These are phyloP conservation scores for Naganishia albida DNA, from an alignment of 1,284 basidiomycete species.

Conservation along the genomic window DNA sequence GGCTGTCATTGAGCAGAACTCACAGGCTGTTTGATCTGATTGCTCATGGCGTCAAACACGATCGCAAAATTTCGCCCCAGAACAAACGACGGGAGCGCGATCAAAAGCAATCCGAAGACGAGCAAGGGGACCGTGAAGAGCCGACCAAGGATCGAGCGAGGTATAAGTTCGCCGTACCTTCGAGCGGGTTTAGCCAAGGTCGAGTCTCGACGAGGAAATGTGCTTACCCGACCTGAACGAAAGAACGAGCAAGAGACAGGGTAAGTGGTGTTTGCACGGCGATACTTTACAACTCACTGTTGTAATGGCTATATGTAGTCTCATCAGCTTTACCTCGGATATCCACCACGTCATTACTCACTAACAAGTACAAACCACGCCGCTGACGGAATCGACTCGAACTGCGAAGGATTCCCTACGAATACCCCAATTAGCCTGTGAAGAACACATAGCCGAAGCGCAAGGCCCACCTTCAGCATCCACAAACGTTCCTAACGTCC, in stretches of 20 bases:
- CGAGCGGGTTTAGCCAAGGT: background rate
- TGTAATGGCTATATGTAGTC: constrained; percentile 66
- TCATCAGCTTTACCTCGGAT: background rate
- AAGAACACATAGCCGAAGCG: background rate
- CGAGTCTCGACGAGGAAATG: background rate
- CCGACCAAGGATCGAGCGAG: constrained; percentile 75
- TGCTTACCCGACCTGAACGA: constrained; percentile 20
- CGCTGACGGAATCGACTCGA: constrained; percentile 73
- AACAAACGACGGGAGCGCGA: constrained; percentile 84
- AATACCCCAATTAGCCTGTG: background rate
- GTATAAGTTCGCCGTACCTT: constrained; percentile 75
- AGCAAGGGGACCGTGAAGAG: constrained; percentile 79
- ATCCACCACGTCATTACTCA: constrained; percentile 52
- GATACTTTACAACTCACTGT: constrained; percentile 60
- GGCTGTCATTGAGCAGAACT: constrained; percentile 16
- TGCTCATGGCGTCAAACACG: constrained; percentile 74
- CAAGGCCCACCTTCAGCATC: constrained; percentile 70
- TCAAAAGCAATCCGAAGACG: constrained; percentile 78
- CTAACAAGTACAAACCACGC: constrained; percentile 68
- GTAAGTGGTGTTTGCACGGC: background rate
- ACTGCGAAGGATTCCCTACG: constrained; percentile 40
- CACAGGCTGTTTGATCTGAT: constrained; percentile 39
- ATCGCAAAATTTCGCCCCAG: constrained; percentile 83
- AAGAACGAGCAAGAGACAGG: too few relatives aligned
- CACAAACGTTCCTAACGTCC: constrained; percentile 72